These are phyloP conservation scores for Clathrus columnatus DNA, from an alignment of 768 basidiomycete genomes.

Conservation along the genomic window DNA sequence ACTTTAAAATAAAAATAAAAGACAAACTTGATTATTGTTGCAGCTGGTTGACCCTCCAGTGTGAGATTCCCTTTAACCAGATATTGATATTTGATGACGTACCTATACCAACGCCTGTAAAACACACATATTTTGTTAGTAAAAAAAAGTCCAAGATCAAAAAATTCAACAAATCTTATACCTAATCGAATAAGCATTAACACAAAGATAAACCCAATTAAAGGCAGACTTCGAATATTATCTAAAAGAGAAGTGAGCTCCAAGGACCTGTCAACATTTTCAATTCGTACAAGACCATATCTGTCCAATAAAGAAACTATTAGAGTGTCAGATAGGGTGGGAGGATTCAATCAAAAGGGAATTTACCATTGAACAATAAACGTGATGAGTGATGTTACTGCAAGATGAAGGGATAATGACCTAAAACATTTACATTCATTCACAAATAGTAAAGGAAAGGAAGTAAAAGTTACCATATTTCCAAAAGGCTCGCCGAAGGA, in stretches of 20 bases:
- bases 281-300: constrained; percentile 1
- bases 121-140: not conserved
- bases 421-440: not conserved
- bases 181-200: constrained; percentile 8
- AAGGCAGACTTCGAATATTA: not conserved
- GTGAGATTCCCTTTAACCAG: too few relatives aligned
- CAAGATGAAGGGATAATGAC: not conserved
- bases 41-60: not conserved
- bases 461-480: constrained; percentile 1
- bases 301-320: not conserved
- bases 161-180: not conserved
- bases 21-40: not conserved
- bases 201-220: not conserved
- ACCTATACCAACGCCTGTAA: not conserved
- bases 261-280: not conserved
- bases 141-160: not conserved
- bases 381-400: not conserved
- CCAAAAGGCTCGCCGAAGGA: not conserved
- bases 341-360: not conserved
- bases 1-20: not conserved
- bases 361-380: constrained; percentile 2
- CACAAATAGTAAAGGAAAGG: not conserved
- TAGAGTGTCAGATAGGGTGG: not conserved
- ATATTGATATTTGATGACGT: not conserved
- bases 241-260: not conserved